phyloP scores from a whole-genome alignment of 176 grass and related monocot species.

The Ensete glaucum region DNA sequence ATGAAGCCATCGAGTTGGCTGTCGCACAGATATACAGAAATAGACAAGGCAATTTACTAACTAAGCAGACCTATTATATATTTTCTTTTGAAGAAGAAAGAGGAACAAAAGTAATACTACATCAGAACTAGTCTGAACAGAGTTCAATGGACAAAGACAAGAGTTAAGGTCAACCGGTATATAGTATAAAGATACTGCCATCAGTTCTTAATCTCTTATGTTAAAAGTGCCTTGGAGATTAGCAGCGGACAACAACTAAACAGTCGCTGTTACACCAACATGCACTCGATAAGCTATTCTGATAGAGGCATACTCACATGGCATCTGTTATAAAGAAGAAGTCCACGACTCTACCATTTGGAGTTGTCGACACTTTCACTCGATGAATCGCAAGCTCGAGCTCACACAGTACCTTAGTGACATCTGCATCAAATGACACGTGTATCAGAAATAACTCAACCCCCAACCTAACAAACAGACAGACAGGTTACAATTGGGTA shows the following conservation, averaged over 20 bases:
- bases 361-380: slow-evolving; percentile 88
- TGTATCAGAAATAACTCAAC: background rate
- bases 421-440: slow-evolving; percentile 39
- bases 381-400: slow-evolving; percentile 80
- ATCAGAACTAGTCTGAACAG: too few species aligned
- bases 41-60: too few species aligned
- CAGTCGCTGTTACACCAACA: background rate
- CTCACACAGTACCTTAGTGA: slow-evolving; percentile 57
- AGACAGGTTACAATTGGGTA: slow-evolving; percentile 10
- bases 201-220: background rate
- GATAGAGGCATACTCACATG: slow-evolving; percentile 39
- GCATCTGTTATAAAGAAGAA: slow-evolving; percentile 94
- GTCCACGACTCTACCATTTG: slow-evolving; percentile 65
- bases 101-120: too few species aligned
- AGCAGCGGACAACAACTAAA: background rate
- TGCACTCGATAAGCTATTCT: background rate
- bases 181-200: too few species aligned
- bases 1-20: too few species aligned
- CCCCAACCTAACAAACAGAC: background rate
- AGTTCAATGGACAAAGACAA: background rate
- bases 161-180: background rate
- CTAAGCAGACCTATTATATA: too few species aligned
- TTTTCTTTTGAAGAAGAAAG: too few species aligned
- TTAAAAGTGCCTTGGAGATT: too few species aligned
- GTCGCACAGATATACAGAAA: too few species aligned